Conservation (phyloP, 495 filamentous ascomycete species). For the Hypomontagnella submonticulosa region DNA sequence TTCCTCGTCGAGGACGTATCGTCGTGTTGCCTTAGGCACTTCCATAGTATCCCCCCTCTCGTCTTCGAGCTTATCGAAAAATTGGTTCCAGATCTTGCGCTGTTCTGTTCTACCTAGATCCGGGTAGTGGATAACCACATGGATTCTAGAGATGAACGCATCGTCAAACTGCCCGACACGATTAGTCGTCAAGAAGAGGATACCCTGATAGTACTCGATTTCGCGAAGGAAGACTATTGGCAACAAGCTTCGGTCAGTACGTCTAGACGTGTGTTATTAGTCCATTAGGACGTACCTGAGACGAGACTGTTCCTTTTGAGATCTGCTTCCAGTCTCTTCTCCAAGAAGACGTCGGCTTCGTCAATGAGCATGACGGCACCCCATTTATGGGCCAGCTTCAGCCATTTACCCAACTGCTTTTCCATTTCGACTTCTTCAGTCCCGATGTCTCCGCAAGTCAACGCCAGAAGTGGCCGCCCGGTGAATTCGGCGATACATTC, state of each 20-base stretch:
- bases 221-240: slow-evolving; percentile 59
- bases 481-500: slow-evolving; percentile 36
- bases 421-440: background rate
- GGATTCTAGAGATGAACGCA: slow-evolving; percentile 66
- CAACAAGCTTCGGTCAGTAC: background rate
- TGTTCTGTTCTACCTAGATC: slow-evolving; percentile 38
- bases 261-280: background rate
- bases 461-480: slow-evolving; percentile 21
- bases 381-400: slow-evolving; percentile 11
- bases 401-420: background rate
- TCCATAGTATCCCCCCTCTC: slow-evolving; percentile 25
- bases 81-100: slow-evolving; percentile 33
- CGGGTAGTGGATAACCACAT: slow-evolving; percentile 59
- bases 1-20: slow-evolving; percentile 5
- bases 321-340: slow-evolving; percentile 1
- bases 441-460: slow-evolving; percentile 42
- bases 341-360: slow-evolving; percentile 53
- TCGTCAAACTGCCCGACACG: slow-evolving; percentile 65
- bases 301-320: slow-evolving; percentile 7
- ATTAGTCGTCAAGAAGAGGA: slow-evolving; percentile 69
- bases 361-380: slow-evolving; percentile 50
- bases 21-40: background rate
- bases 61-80: slow-evolving; percentile 32
- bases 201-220: slow-evolving; percentile 69
- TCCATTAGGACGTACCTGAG: background rate